phyloP scores from a whole-genome alignment of 1,284 basidiomycete species.

The Kalmanozyma brasiliensis region DNA sequence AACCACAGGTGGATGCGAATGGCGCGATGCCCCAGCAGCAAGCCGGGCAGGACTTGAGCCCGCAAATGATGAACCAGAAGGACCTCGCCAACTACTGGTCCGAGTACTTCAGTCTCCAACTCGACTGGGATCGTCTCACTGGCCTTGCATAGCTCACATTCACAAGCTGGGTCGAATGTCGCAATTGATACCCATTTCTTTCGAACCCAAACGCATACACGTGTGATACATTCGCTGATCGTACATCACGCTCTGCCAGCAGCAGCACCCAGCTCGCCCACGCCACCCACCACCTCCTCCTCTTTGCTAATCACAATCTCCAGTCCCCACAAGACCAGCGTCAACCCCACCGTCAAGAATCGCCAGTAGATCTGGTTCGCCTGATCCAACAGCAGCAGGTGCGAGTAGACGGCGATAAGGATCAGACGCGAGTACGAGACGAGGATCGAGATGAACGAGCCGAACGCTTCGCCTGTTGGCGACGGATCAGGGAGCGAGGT shows the following conservation, averaged over 20 bases:
- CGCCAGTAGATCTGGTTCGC: constrained; percentile 66
- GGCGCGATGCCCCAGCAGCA: constrained; percentile 1
- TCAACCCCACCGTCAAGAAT: constrained; percentile 63
- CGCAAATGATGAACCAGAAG: constrained; percentile 29
- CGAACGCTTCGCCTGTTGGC: constrained; percentile 19
- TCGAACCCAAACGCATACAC: too few relatives aligned
- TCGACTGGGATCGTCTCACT: constrained; percentile 44
- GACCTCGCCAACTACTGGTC: constrained; percentile 46
- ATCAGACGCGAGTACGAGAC: constrained; percentile 63
- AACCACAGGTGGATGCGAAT: background rate
- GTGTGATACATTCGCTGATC: too few relatives aligned
- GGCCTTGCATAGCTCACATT: constrained; percentile 17
- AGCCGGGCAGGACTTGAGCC: constrained; percentile 1
- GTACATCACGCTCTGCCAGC: constrained; percentile 8
- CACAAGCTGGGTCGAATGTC: too few relatives aligned
- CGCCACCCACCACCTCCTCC: constrained; percentile 36
- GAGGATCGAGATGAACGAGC: constrained; percentile 48
- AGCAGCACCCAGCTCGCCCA: constrained; percentile 30
- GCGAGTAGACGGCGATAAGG: constrained; percentile 65
- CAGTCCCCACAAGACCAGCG: constrained; percentile 61
- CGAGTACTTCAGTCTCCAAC: constrained; percentile 39
- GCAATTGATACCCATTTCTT: too few relatives aligned
- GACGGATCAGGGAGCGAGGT: background rate
- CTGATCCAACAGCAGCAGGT: constrained; percentile 64
- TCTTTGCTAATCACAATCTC: constrained; percentile 61